Evolutionary conservation across 805 yeast genomes (phyloP), one percentile per base, ranked within the genome.

Genomic region (Candida lessepsii): DNA sequence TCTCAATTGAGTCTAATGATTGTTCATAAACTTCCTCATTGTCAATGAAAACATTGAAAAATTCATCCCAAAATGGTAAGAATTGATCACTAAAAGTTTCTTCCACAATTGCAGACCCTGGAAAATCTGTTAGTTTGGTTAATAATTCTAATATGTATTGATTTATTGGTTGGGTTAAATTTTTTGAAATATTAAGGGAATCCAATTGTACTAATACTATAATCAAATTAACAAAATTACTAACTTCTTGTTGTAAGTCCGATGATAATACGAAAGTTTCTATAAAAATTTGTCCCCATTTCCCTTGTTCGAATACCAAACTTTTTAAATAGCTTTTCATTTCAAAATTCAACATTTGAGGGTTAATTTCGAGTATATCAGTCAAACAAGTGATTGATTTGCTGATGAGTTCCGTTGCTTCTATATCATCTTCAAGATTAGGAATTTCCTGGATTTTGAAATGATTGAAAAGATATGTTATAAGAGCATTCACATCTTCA

Each of bases 31-130:
- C 37, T 49, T 71, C 76, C 24, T 61, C 61, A 45, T 79, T 82
- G 49, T 71, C 78, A 27, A 66, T 57, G 46, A 75, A 77, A 1
- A 71, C 63, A 41, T 82, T 88, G 5, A 80, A 74, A 23, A 83
- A 60, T 39, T 80, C 81, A 35, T 75, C 70, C 95, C 95, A 86
- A 52, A 85, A 82, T 24, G 77, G 75, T 7, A 81, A 66, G 52
- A 84, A 70, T 41, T 63, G 61, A 14, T 66, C 73, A 37, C 70
- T 64, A 6, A 81, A 64, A 11, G 60, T 56, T 56, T 85, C 95
- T 27, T 83, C 84, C 1, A 66, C 49, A 2, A 80, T 67, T 0
- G 93, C 83, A 5, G 58, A 45, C 2, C 82, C 77, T 1, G 81
- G 80, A 37, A 73, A 71, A 42, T 73, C 70, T 0, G 89, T 77